Conservation (phyloP, 2,329 filamentous ascomycete genomes). For the Didymella exigua region DNA sequence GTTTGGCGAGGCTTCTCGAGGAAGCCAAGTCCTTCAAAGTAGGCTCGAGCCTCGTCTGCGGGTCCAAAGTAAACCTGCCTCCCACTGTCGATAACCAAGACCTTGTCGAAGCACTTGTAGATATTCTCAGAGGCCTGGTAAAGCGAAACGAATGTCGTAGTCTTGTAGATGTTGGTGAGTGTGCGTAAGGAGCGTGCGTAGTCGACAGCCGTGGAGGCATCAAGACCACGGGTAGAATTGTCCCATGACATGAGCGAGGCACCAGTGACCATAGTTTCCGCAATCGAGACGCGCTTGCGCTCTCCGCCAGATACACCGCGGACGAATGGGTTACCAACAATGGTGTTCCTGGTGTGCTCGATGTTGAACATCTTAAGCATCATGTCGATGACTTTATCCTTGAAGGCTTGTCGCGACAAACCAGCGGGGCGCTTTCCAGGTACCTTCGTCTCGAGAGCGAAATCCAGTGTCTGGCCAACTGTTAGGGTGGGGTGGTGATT, state of each 20-base stretch:
- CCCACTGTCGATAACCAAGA: conserved; percentile 78
- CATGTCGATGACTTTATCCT: conserved; percentile 73
- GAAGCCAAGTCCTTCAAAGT: conserved; percentile 80
- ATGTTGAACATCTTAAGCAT: conserved; percentile 94
- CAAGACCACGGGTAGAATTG: conserved; percentile 56
- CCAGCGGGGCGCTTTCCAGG: conserved; percentile 79
- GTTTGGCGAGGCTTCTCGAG: conserved; percentile 76
- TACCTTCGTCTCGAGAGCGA: conserved; percentile 83
- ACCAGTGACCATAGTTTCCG: conserved; percentile 78
- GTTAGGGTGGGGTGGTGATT: conserved; percentile 84
- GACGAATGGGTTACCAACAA: conserved; percentile 82
- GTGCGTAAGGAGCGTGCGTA: conserved; percentile 56
- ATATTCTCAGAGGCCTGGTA: conserved; percentile 88
- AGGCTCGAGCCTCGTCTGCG: conserved; percentile 67
- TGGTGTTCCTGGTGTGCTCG: conserved; percentile 82
- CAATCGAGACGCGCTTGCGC: conserved; percentile 79
- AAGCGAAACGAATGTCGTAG: conserved; percentile 81
- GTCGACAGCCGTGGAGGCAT: conserved; percentile 57
- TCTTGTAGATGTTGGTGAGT: conserved; percentile 82
- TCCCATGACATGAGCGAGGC: conserved; percentile 72
- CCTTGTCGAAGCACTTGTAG: conserved; percentile 80
- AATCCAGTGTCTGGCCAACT: conserved; percentile 84
- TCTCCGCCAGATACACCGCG: conserved; percentile 79
- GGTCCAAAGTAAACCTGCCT: conserved; percentile 79
- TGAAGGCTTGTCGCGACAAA: conserved; percentile 74